These are phyloP conservation scores for Citrus unshiu DNA, from an alignment of 345 rosid genomes.

Conservation along the genomic window DNA sequence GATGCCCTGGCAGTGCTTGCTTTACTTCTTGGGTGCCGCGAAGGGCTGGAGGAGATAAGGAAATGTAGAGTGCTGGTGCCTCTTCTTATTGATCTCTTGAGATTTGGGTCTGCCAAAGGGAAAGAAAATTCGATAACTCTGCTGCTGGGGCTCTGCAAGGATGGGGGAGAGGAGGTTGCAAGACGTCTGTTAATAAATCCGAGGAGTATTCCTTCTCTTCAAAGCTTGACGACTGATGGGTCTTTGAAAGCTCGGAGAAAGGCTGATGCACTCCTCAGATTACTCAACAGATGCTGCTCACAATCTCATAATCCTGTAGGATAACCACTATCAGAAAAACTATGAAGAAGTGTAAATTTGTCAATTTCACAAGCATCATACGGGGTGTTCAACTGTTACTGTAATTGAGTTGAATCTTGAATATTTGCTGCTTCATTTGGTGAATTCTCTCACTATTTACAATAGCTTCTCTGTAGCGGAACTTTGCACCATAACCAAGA, in stretches of 20 bases:
- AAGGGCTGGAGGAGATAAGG: conserved; percentile 51
- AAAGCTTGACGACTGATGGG: conserved; percentile 50
- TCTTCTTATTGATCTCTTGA: conserved; percentile 53
- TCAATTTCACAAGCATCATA: conserved; percentile 4
- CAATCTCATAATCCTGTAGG: conserved; percentile 39
- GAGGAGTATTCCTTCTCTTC: conserved; percentile 63
- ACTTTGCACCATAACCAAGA: background rate
- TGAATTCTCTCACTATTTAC: background rate
- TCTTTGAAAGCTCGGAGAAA: conserved; percentile 61
- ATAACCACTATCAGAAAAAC: conserved; percentile 12
- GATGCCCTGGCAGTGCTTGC: conserved; percentile 53
- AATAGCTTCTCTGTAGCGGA: background rate
- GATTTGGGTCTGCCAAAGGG: conserved; percentile 65
- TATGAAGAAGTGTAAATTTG: conserved; percentile 22
- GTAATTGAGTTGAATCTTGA: conserved; percentile 1
- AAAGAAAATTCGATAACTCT: conserved; percentile 60
- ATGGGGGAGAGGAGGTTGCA: conserved; percentile 58
- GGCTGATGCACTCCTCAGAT: conserved; percentile 61
- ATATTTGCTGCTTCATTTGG: background rate
- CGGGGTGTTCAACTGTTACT: conserved; percentile 1
- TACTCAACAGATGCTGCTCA: conserved; percentile 58
- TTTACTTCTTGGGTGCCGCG: conserved; percentile 36
- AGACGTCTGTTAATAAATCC: conserved; percentile 52
- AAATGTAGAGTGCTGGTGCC: conserved; percentile 49
- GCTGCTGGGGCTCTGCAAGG: conserved; percentile 54